These are phyloP conservation scores for Rhinocladiella similis DNA, from an alignment of 2,329 filamentous ascomycete genomes.

Conservation along the genomic window DNA sequence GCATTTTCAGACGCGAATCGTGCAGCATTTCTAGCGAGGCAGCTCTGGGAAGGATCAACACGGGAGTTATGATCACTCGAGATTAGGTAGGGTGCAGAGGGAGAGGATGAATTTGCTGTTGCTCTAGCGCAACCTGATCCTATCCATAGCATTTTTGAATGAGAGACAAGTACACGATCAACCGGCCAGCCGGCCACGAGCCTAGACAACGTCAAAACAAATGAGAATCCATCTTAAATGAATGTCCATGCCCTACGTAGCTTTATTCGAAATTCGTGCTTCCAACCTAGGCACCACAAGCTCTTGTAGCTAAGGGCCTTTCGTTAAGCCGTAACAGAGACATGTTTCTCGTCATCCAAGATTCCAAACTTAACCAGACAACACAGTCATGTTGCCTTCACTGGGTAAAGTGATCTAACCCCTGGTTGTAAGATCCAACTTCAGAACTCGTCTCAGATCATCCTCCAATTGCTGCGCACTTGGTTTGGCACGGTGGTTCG, in stretches of 20 bases:
- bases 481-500: conserved; percentile 31
- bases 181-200: neutral
- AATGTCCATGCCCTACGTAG: conserved; percentile 12
- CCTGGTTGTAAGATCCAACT: conserved; percentile 34
- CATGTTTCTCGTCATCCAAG: neutral
- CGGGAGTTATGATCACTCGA: too few relatives aligned
- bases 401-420: conserved; percentile 13
- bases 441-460: conserved; percentile 49
- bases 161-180: neutral
- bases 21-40: too few relatives aligned
- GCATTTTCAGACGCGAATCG: too few relatives aligned
- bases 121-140: too few relatives aligned
- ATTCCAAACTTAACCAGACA: neutral
- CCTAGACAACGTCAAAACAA: conserved; percentile 10
- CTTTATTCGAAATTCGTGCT: conserved; percentile 2
- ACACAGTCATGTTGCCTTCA: neutral
- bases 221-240: conserved; percentile 23
- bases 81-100: too few relatives aligned
- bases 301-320: conserved; percentile 4
- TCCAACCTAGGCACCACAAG: conserved; percentile 10
- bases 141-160: too few relatives aligned
- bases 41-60: too few relatives aligned
- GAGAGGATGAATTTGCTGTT: neutral
- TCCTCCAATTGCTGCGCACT: conserved; percentile 50
- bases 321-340: neutral